Percentiles rank a stretch among this genome's conserved stretches.
Conservation (phyloP, 495 filamentous ascomycete species). For the Penicillium coffeae region DNA sequence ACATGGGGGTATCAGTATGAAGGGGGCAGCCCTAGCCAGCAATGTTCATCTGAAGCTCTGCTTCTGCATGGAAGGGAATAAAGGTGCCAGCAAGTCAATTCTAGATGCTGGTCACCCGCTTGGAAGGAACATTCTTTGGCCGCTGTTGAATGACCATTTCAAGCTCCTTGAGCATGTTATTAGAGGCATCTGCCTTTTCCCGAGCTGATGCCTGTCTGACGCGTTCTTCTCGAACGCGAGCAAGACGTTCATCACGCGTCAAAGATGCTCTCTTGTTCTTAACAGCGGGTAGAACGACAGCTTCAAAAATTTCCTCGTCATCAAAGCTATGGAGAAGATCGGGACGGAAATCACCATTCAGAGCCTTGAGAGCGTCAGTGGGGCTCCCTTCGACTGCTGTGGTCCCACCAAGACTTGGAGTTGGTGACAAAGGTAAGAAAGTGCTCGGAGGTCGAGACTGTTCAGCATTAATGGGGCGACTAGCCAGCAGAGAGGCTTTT, state of each 20-base stretch:
- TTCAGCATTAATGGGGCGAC: conserved; percentile 49
- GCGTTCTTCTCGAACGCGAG: conserved; percentile 85
- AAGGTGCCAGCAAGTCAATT: conserved; percentile 1
- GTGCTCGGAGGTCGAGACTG: conserved; percentile 65
- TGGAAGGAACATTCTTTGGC: conserved; percentile 47
- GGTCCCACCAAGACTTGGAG: conserved; percentile 73
- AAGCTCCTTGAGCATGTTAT: conserved; percentile 85
- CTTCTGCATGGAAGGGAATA: neutral
- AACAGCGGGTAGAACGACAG: conserved; percentile 64
- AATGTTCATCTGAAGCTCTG: neutral
- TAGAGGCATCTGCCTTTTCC: conserved; percentile 73
- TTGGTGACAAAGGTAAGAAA: conserved; percentile 72
- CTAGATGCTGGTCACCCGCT: conserved; percentile 48
- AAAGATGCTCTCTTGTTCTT: conserved; percentile 63
- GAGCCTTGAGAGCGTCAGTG: conserved; percentile 67
- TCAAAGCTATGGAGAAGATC: conserved; percentile 33
- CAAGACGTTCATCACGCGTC: conserved; percentile 82
- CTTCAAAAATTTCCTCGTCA: conserved; percentile 84
- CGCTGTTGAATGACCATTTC: conserved; percentile 82
- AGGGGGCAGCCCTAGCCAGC: neutral
- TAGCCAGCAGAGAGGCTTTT: conserved; percentile 67
- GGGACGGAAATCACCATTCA: conserved; percentile 59
- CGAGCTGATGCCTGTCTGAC: conserved; percentile 60
- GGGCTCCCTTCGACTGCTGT: conserved; percentile 84
- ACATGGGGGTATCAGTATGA: conserved; percentile 35